Base-by-base conservation (phyloP, 768 basidiomycete species). In the Boletus reticulatus region DNA sequence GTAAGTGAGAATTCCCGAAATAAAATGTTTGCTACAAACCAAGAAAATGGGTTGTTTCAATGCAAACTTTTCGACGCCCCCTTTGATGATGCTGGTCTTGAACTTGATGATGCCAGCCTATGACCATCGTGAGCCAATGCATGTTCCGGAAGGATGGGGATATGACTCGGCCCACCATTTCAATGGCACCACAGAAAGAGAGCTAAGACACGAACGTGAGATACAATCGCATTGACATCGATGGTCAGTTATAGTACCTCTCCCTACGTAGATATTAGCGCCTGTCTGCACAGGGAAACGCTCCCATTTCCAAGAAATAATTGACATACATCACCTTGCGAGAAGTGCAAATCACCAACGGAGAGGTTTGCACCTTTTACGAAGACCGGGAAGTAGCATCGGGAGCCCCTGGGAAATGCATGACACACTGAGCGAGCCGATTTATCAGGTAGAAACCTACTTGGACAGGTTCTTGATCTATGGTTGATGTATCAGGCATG, bases 271-370 rank as follows among this genome's bases (percentile, higher is more conserved):
- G 38, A 56, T 52, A 60, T 59, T 8, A 64, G 48, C 36, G 24
- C 22, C 14, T n/a, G 8, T 53, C 31, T 62, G 38, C 32, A 43
- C 24, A 43, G 7, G 27, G 38, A 19, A 45, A 39, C 1, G 20
- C 41, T 6, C 52, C 13, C 12, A 27, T 36, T 36, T 11, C 11
- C 6, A 34, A 1, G 34, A 37, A 45, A 20, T 4, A 45, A 4
- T 38, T 36, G 4, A 67, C 76, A 31, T 53, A 77, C 86, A 74
- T 90, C 89, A 20, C 87, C 88, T 67, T 90, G 87, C 16, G 86
- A 88, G 69, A 89, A 90, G 64, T 92, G 89, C 24, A 89, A 73
- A 66, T 90, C 89, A 2, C 89, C 89, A 19, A 90, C 84, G 0
- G 88, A 88, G 4, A 92, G 73, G 56, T 89, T 88, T 2, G 89